Conservation (phyloP, 768 basidiomycete species). For the Galerina marginata region DNA sequence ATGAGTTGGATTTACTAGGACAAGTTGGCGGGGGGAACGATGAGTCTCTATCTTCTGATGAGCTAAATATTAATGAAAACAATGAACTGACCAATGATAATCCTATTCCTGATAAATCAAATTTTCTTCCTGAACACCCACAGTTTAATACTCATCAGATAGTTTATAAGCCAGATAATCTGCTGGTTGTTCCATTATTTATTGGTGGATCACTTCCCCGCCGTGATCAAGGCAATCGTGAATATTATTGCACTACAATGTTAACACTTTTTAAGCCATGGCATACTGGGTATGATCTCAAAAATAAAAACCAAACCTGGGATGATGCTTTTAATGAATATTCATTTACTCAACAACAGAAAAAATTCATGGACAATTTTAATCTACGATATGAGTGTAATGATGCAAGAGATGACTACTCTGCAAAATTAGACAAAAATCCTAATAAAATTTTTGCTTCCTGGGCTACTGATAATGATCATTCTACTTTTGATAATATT, state of each 20-base stretch:
- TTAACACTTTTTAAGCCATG: slow-evolving; percentile 36
- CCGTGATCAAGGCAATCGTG: slow-evolving; percentile 33
- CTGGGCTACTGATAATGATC: background rate
- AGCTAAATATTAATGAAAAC: background rate
- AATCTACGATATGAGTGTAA: slow-evolving; percentile 41
- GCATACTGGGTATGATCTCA: slow-evolving; percentile 28
- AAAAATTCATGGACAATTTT: slow-evolving; percentile 33
- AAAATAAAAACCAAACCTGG: slow-evolving; percentile 24
- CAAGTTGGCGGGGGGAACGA: no score
- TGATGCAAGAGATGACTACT: slow-evolving; percentile 40
- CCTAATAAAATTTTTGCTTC: background rate
- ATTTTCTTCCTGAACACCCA: slow-evolving; percentile 28
- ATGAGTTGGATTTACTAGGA: no score
- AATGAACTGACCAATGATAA: no score
- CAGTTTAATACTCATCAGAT: slow-evolving; percentile 22
- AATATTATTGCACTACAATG: slow-evolving; percentile 38
- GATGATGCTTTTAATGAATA: slow-evolving; percentile 25
- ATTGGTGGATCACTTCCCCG: slow-evolving; percentile 32
- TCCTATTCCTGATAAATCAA: no score
- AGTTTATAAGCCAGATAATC: background rate
- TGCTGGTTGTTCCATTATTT: slow-evolving; percentile 31
- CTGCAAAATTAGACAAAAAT: slow-evolving; percentile 13
- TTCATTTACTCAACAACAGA: slow-evolving; percentile 18
- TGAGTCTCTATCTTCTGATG: background rate
- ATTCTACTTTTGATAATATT: no score